These are phyloP conservation scores for Cystofilobasidium macerans DNA, from an alignment of 768 basidiomycete species.

Conservation along the genomic window DNA sequence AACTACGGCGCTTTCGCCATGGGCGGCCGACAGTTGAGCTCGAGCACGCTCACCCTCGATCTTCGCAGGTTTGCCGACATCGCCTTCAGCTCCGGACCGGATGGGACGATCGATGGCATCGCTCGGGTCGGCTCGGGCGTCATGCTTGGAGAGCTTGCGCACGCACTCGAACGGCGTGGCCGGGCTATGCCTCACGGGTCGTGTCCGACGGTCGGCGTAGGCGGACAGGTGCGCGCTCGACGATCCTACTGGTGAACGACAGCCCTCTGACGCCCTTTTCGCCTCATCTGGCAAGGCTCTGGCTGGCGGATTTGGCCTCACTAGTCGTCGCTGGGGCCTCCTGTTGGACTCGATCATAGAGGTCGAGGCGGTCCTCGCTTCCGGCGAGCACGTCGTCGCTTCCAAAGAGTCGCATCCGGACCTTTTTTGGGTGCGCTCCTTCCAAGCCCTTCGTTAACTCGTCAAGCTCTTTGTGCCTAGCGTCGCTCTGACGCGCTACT, in stretches of 20 bases:
- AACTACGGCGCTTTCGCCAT: no score
- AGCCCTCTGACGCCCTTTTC: no score
- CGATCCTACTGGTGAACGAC: no score
- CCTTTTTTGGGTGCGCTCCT: conserved; percentile 24
- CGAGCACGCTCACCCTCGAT: no score
- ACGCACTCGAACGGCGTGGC: conserved; percentile 17
- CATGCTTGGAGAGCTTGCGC: conserved; percentile 20
- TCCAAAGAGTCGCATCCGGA: conserved; percentile 19
- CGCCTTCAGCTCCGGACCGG: no score
- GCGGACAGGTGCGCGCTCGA: conserved; percentile 26
- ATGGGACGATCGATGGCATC: background rate
- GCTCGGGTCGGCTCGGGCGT: background rate
- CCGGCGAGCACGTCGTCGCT: conserved; percentile 13
- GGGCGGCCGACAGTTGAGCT: no score
- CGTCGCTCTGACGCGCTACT: no score
- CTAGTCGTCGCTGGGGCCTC: conserved; percentile 6
- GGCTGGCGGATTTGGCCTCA: conserved; percentile 25
- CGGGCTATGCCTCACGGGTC: conserved; percentile 22
- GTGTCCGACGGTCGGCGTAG: conserved; percentile 29
- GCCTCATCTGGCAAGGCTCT: background rate
- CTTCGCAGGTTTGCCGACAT: no score
- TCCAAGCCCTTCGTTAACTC: no score
- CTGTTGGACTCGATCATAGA: conserved; percentile 21
- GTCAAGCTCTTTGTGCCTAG: no score
- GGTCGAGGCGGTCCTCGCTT: conserved; percentile 25